Evolutionary conservation across 768 basidiomycete species (phyloP).

Genomic region (Lactarius vividus): DNA sequence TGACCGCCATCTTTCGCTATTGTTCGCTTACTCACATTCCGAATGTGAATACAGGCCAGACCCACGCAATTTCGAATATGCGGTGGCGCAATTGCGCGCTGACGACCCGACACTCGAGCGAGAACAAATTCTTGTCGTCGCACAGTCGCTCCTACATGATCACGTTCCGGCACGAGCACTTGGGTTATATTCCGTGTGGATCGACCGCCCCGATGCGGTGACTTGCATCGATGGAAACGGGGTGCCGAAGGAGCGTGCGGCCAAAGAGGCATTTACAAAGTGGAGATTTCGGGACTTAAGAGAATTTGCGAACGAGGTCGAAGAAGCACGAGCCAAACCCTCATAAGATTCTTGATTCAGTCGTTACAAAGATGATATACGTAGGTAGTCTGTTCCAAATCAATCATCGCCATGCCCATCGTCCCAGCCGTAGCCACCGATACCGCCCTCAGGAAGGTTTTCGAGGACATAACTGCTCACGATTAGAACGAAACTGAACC

Average conservation of each 20-base stretch:
- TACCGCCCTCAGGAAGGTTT: constrained; percentile 69
- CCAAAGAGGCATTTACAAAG: constrained; percentile 31
- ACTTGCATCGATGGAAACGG: constrained; percentile 41
- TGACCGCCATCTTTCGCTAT: background rate
- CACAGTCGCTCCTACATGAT: constrained; percentile 67
- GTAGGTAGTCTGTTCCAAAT: constrained; percentile 24
- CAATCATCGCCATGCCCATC: constrained; percentile 82
- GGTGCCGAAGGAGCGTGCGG: constrained; percentile 27
- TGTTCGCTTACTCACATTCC: background rate
- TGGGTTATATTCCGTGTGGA: constrained; percentile 63
- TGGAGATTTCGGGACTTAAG: constrained; percentile 53
- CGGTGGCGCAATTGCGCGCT: constrained; percentile 40
- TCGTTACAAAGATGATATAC: constrained; percentile 1
- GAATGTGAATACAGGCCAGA: constrained; percentile 1
- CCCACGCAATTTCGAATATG: constrained; percentile 50
- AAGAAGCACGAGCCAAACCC: constrained; percentile 32
- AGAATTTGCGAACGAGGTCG: constrained; percentile 59
- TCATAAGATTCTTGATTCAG: background rate
- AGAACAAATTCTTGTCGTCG: constrained; percentile 60
- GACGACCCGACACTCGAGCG: constrained; percentile 33
- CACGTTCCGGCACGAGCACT: constrained; percentile 56
- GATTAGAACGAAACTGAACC: constrained; percentile 16
- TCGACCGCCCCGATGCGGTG: constrained; percentile 43
- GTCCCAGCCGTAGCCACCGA: constrained; percentile 69
- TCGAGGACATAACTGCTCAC: constrained; percentile 60